A percentile compares a stretch with the other conserved stretches of the same genome.
phyloP scores from a whole-genome alignment of 2,329 filamentous ascomycete species.

The Venturia aucupariae region DNA sequence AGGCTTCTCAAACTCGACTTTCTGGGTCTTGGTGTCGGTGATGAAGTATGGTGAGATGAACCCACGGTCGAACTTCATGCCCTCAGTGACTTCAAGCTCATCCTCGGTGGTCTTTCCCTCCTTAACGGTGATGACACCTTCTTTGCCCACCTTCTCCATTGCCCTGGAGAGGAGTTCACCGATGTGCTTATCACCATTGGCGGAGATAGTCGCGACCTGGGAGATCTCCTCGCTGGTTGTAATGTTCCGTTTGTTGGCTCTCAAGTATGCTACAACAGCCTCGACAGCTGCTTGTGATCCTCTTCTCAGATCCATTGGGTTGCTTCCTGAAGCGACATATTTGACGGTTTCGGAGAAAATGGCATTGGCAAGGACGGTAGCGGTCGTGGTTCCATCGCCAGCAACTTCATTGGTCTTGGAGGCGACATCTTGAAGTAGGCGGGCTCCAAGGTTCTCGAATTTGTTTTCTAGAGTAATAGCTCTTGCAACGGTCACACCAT shows the following conservation, averaged over 20 bases:
- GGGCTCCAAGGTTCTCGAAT: conserved; percentile 98
- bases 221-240: conserved; percentile 95
- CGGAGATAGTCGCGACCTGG: conserved; percentile 95
- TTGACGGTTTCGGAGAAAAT: conserved; percentile 99
- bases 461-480: conserved; percentile 94
- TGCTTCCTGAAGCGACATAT: conserved; percentile 98
- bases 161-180: conserved; percentile 93
- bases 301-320: conserved; percentile 96
- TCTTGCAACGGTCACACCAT: conserved; percentile 51
- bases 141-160: conserved; percentile 99
- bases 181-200: conserved; percentile 93
- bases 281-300: conserved; percentile 96
- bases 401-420: conserved; percentile 99
- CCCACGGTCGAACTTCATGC: conserved; percentile 99
- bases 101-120: conserved; percentile 98
- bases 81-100: conserved; percentile 97
- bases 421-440: conserved; percentile 93
- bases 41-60: conserved; percentile 99
- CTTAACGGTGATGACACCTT: conserved; percentile 99
- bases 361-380: conserved; percentile 89
- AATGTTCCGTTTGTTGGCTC: conserved; percentile 95
- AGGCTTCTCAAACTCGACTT: conserved; percentile 99
- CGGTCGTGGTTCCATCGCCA: conserved; percentile 96
- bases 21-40: conserved; percentile 96
- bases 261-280: conserved; percentile 85